These are phyloP conservation scores for Aspergillus costaricaensis DNA, from an alignment of 2,329 filamentous ascomycete species.

Conservation along the genomic window DNA sequence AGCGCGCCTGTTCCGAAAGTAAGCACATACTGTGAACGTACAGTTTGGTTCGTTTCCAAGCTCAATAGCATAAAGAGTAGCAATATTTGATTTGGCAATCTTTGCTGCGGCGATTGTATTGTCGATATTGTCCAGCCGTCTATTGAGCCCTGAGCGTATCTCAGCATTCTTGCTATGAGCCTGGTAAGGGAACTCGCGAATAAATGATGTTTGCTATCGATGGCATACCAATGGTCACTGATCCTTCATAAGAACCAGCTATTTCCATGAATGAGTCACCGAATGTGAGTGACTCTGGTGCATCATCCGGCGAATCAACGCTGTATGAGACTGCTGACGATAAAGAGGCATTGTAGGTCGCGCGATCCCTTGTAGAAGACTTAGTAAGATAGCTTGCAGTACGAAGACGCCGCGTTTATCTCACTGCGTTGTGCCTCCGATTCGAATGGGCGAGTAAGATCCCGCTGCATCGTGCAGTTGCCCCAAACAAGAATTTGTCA, in stretches of 20 bases:
- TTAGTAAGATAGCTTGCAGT: neutral
- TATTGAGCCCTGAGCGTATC: conserved; percentile 45
- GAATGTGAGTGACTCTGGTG: conserved; percentile 54
- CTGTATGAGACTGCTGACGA: conserved; percentile 54
- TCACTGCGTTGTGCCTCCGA: conserved; percentile 60
- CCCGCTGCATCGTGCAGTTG: conserved; percentile 56
- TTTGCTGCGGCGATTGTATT: conserved; percentile 58
- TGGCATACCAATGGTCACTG: conserved; percentile 49
- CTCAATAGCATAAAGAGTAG: conserved; percentile 57
- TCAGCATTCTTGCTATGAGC: neutral
- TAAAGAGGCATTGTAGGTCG: conserved; percentile 51
- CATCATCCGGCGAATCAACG: conserved; percentile 51
- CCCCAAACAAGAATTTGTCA: conserved; percentile 54
- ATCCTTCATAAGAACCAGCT: conserved; percentile 52
- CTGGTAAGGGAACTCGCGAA: too few relatives aligned
- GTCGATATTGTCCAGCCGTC: conserved; percentile 54
- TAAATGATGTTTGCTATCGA: neutral
- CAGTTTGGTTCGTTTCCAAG: conserved; percentile 61
- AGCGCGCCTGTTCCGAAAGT: neutral
- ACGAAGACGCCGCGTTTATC: conserved; percentile 4
- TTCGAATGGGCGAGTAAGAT: conserved; percentile 56
- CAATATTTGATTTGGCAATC: conserved; percentile 47
- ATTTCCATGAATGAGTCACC: conserved; percentile 56
- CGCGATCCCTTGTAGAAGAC: conserved; percentile 48
- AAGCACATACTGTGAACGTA: conserved; percentile 26